Base-by-base conservation (phyloP, 306 rosid species). In the Cicer yamashitae region DNA sequence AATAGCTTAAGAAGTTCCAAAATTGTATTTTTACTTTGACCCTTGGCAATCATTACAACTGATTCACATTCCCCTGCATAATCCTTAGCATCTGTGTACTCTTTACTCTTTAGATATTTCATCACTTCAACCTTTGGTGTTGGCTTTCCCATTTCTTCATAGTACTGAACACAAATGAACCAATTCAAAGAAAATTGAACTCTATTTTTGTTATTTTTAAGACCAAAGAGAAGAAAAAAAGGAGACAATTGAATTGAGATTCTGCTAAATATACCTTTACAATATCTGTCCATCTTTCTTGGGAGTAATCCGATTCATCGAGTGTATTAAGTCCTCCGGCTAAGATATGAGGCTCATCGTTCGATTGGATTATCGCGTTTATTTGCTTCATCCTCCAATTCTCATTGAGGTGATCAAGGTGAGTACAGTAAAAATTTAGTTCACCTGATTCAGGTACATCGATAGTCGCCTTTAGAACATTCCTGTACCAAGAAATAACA, bases 331-430 rank as follows among this genome's bases (percentile, higher is more conserved):
- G 92, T 39, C 90, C 96, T 73, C 99, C 99, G 9, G 88, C 89
- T 79, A 96, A 84, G 68, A 96, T 90, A 75, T 96, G 97, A 62
- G 97, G 91, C 62, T 88, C 93, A 34, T 83, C 84, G 39, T 76
- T 88, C 2, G 93, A 84, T 84, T 92, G 88, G 59, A 96, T 89
- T 73, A 92, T 96, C 48, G 97, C 84, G 52, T 92, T 88, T n/a
- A 96, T 84, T 86, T 92, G 99, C 83, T 86, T 96, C 99, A 96
- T 96, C 25, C 99, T 64, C 99, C 98, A 96, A 72, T 86, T 88
- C 82, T 96, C 99, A 58, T 92, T 90, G 7, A 94, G 97, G 79
- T 94, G 98, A 85, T 94, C 97, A 63, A 94, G 97, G 82, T 88
- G 97, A 4, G 98, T 94, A 51, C 98, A 90, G 64, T 86, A 86